phyloP scores from a whole-genome alignment of 495 filamentous ascomycete genomes.

The Penicillium canariense region DNA sequence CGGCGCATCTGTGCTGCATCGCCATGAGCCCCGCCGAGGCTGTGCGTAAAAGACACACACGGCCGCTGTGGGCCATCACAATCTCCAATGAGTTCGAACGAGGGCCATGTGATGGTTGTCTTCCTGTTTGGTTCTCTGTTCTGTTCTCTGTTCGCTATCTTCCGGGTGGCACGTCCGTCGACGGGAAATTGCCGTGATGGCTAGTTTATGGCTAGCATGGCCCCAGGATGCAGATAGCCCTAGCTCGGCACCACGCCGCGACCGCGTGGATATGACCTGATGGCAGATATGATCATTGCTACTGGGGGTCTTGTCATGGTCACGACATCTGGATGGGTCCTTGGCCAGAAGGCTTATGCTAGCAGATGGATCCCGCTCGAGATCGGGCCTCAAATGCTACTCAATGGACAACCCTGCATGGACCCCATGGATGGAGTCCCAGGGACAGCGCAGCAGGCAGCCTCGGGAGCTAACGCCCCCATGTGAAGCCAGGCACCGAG shows the following conservation, averaged over 20 bases:
- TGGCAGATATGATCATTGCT: neutral
- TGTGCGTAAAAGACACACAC: neutral
- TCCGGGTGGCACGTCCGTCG: neutral
- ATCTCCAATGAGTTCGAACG: neutral
- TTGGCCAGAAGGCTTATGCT: too few relatives aligned
- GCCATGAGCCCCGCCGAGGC: neutral
- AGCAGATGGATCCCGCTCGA: neutral
- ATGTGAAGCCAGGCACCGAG: neutral
- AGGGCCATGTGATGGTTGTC: neutral
- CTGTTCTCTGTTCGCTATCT: neutral
- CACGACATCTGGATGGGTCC: too few relatives aligned
- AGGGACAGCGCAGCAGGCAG: neutral
- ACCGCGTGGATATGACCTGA: neutral
- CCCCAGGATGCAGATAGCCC: neutral
- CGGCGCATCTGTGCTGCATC: neutral
- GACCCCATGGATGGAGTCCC: too few relatives aligned
- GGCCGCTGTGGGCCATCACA: neutral
- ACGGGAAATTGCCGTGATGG: neutral
- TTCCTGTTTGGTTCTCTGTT: neutral
- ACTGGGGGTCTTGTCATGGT: neutral
- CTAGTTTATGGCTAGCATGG: neutral
- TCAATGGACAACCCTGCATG: too few relatives aligned
- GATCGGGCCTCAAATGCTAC: neutral
- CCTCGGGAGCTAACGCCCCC: neutral
- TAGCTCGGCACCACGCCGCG: neutral